Conservation (phyloP, 2,329 filamentous ascomycete species). For the Ophiostoma sp. region DNA sequence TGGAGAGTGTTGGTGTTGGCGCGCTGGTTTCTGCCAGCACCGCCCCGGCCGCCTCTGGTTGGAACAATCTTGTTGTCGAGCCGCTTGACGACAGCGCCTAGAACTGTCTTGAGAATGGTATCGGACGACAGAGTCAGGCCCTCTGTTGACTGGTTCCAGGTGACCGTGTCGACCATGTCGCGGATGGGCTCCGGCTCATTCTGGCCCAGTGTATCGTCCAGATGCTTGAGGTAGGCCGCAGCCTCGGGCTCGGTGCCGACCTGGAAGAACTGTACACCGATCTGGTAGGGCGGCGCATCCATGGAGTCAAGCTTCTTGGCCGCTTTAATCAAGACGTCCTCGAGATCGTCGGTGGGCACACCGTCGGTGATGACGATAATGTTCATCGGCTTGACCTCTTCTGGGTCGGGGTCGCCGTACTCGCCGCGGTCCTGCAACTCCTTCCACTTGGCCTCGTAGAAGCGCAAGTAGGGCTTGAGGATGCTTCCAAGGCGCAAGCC, state of each 20-base stretch:
- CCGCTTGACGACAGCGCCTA: conserved; percentile 63
- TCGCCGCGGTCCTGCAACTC: conserved; percentile 30
- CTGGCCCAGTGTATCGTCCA: conserved; percentile 68
- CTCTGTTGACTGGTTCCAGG: conserved; percentile 50
- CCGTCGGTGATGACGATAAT: conserved; percentile 94
- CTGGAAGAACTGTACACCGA: conserved; percentile 95
- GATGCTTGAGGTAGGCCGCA: conserved; percentile 56
- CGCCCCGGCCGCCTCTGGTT: conserved; percentile 3
- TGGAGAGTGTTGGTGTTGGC: background rate
- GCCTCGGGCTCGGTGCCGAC: conserved; percentile 69
- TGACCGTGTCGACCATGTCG: conserved; percentile 90
- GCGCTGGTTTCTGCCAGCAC: background rate
- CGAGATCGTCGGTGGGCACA: conserved; percentile 70
- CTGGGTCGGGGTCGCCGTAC: conserved; percentile 36
- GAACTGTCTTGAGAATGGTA: conserved; percentile 72
- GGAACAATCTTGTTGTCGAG: conserved; percentile 22
- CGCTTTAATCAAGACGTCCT: conserved; percentile 59
- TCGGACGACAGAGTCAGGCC: conserved; percentile 54
- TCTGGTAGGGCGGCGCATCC: conserved; percentile 69
- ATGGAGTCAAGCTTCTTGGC: conserved; percentile 66
- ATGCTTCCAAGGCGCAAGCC: conserved; percentile 67
- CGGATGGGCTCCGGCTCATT: conserved; percentile 48
- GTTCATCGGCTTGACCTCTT: conserved; percentile 68
- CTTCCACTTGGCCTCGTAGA: conserved; percentile 39
- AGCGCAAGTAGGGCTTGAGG: conserved; percentile 63